phyloP scores from a whole-genome alignment of 179 eudicot genomes.

The Sideroxylon spinosum region DNA sequence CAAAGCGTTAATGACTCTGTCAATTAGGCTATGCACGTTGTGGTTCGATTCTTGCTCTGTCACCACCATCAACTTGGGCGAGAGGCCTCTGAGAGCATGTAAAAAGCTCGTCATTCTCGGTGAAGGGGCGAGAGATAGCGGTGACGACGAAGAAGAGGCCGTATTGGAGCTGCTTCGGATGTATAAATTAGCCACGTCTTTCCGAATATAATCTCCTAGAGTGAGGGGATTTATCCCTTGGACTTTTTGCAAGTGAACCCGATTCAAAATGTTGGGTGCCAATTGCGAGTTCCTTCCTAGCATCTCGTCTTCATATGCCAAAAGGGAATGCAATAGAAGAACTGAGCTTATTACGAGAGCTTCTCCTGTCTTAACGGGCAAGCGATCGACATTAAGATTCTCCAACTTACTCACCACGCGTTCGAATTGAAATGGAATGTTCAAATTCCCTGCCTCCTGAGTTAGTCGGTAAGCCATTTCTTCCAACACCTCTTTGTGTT shows the following conservation, averaged over 20 bases:
- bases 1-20: constrained; percentile 57
- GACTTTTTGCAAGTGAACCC: constrained; percentile 11
- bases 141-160: constrained; percentile 27
- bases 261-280: constrained; percentile 14
- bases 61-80: constrained; percentile 81
- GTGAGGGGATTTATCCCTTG: constrained; percentile 24
- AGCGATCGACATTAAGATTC: constrained; percentile 57
- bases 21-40: constrained; percentile 48
- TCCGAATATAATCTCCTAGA: constrained; percentile 36
- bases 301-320: constrained; percentile 58
- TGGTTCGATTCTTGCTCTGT: constrained; percentile 86
- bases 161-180: constrained; percentile 27
- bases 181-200: constrained; percentile 19
- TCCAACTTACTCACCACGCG: constrained; percentile 64
- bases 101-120: constrained; percentile 52
- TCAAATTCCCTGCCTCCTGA: constrained; percentile 82
- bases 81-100: constrained; percentile 51
- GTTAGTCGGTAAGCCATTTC: constrained; percentile 58
- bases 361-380: constrained; percentile 81
- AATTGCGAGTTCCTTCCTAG: constrained; percentile 27
- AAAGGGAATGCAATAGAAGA: constrained; percentile 67
- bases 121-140: constrained; percentile 36
- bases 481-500: constrained; percentile 70
- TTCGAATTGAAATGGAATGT: constrained; percentile 82
- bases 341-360: constrained; percentile 81